phyloP scores from a whole-genome alignment of 2,329 filamentous ascomycete species.

The Exophiala spinifera region DNA sequence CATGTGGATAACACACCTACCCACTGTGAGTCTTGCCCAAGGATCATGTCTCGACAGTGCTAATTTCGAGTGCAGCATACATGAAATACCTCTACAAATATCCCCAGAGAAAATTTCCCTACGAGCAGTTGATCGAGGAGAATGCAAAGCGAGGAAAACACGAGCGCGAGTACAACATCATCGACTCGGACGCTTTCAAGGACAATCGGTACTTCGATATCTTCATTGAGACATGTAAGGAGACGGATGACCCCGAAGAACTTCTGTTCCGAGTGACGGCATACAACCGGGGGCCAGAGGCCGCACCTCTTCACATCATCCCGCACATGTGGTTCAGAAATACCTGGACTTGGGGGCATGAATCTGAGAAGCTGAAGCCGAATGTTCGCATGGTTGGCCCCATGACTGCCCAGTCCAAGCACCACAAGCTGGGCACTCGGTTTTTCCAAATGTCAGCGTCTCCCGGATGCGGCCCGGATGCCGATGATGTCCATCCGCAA shows the following conservation, averaged over 20 bases:
- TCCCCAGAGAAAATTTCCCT: slow-evolving; percentile 86
- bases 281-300: slow-evolving; percentile 89
- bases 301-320: slow-evolving; percentile 86
- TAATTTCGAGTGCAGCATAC: slow-evolving; percentile 54
- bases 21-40: slow-evolving; percentile 38
- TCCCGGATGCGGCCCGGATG: slow-evolving; percentile 73
- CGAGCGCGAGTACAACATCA: slow-evolving; percentile 86
- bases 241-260: slow-evolving; percentile 86
- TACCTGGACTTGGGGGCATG: slow-evolving; percentile 92
- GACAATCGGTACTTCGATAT: slow-evolving; percentile 96
- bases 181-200: slow-evolving; percentile 84
- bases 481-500: slow-evolving; percentile 79
- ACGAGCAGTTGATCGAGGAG: slow-evolving; percentile 79
- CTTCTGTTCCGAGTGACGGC: slow-evolving; percentile 90
- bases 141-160: slow-evolving; percentile 73
- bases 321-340: slow-evolving; percentile 97
- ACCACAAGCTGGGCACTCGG: slow-evolving; percentile 75
- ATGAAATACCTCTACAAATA: slow-evolving; percentile 99
- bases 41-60: not conserved
- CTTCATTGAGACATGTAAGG: slow-evolving; percentile 93
- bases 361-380: slow-evolving; percentile 72
- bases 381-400: slow-evolving; percentile 65
- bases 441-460: slow-evolving; percentile 86
- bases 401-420: slow-evolving; percentile 70
- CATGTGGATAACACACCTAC: slow-evolving; percentile 91